phyloP scores from a whole-genome alignment of 2,329 filamentous ascomycete genomes.

The Neofusicoccum sp. region DNA sequence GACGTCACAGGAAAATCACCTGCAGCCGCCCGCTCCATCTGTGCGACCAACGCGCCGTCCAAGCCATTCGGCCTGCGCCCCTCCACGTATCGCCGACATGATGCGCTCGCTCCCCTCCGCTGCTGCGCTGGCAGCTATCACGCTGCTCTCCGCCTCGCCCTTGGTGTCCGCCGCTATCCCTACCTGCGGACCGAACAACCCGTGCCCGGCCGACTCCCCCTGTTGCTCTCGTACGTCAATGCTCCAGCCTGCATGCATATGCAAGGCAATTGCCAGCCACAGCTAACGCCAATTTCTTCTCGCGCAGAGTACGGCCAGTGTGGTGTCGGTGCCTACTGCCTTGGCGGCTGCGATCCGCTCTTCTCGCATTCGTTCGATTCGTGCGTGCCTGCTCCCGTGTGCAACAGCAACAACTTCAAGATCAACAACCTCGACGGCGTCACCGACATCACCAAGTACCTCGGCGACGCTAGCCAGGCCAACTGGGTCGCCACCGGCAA shows the following conservation, averaged over 20 bases:
- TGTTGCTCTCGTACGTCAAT: constrained; percentile 44
- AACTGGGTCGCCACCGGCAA: constrained; percentile 91
- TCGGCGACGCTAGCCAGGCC: constrained; percentile 75
- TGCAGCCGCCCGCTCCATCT: background rate
- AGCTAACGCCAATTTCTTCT: constrained; percentile 25
- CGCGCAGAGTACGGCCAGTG: constrained; percentile 83
- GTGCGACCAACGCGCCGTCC: background rate
- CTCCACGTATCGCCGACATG: constrained; percentile 16
- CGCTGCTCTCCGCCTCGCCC: constrained; percentile 29
- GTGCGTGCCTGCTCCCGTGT: constrained; percentile 83
- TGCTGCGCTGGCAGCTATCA: constrained; percentile 24
- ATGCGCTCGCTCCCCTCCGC: constrained; percentile 16
- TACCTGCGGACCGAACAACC: constrained; percentile 49
- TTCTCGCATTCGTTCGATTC: constrained; percentile 82
- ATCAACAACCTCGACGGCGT: constrained; percentile 74
- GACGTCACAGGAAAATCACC: background rate
- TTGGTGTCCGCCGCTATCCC: constrained; percentile 32
- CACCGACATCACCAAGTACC: constrained; percentile 74
- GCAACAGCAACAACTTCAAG: constrained; percentile 71
- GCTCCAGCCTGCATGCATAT: background rate
- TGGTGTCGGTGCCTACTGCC: constrained; percentile 90
- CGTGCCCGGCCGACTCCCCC: constrained; percentile 66
- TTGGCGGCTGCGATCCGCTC: constrained; percentile 90
- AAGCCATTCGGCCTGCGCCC: background rate
- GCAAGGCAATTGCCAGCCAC: constrained; percentile 16